Base-by-base conservation (phyloP, 768 basidiomycete species). In the Kwoniella europaea region DNA sequence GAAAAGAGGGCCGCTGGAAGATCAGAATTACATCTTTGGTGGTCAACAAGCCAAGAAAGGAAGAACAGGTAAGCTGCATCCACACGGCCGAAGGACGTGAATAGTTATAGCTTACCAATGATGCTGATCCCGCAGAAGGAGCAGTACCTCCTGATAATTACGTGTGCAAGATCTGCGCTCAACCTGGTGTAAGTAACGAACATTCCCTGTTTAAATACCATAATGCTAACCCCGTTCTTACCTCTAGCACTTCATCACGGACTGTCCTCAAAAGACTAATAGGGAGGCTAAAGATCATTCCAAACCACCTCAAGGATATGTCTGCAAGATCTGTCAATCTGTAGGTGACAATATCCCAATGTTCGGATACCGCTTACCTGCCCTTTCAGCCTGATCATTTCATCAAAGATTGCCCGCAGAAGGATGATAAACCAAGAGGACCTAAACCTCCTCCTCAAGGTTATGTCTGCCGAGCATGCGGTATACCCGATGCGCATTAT, bases 381-480 rank as follows among this genome's bases (percentile, higher is more conserved):
- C 41, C 12, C n/a, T 16, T 42, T n/a, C 74, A 92, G 88, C 86
- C 90, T 50, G 93, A 91, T 41, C 94, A 97, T 82, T 89, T 91
- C 76, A 88, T 96, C 65, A 90, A 92, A 46, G 93, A 96, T 80
- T 96, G 94, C 83, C 94, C 95, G 1, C 90, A 90, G 10, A 88
- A 88, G 80, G 87, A 91, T 12, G 88, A 68, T n/a, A 58, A 55
- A 42, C 52, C 69, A 10, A 58, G 71, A 41, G 75, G 73, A n/a
- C 64, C 64, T 15, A 68, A 67, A 64, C 69, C 74, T 1, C 79
- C 78, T 5, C 74, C 78, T 9, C 64, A 59, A 60, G 75, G 77
- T 5, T 98, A 98, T 76, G 88, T 92, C 13, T 98, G 95, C 84
- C 88, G 92, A 50, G 93, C 93, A 1, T 98, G 95, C 82, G 93